Conservation (phyloP, 1,139 yeast genomes). For the Suhomyces wounanorum region DNA sequence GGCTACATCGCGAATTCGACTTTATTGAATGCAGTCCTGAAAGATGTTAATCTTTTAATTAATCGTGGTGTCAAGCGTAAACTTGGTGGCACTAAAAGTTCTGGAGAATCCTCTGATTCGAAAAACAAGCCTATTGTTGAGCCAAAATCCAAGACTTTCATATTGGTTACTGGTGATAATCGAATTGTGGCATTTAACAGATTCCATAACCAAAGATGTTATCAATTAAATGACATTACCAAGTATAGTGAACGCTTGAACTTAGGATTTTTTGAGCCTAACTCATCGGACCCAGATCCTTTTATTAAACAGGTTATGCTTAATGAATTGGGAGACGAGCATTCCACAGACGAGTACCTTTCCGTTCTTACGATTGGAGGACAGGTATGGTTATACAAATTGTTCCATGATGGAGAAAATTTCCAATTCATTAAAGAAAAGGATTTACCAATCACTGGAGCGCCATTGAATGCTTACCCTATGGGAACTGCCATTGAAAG, state of each 20-base stretch:
- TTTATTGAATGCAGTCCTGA: conserved; percentile 44
- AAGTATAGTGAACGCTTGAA: conserved; percentile 55
- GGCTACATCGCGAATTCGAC: conserved; percentile 60
- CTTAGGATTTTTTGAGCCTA: conserved; percentile 59
- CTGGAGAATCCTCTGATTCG: conserved; percentile 11
- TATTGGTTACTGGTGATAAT: conserved; percentile 77
- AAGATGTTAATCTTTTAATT: conserved; percentile 35
- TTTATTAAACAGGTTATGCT: conserved; percentile 70
- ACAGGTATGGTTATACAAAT: conserved; percentile 68
- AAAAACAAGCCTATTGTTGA: conserved; percentile 14
- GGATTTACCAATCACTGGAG: conserved; percentile 60
- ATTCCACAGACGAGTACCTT: conserved; percentile 56
- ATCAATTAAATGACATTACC: conserved; percentile 61
- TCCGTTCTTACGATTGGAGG: conserved; percentile 78
- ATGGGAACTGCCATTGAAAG: conserved; percentile 71
- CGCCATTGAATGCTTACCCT: conserved; percentile 74
- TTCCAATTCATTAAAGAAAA: conserved; percentile 51
- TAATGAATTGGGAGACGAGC: conserved; percentile 65
- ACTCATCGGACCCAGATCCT: conserved; percentile 70
- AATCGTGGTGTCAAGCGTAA: conserved; percentile 38
- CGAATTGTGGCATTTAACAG: conserved; percentile 65
- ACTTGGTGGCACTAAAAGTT: conserved; percentile 18
- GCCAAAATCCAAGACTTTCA: conserved; percentile 53
- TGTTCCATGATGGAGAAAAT: conserved; percentile 54
- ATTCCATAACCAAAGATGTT: conserved; percentile 66